A percentile compares a stretch with the other conserved stretches of the same genome.
Conservation (phyloP, 2,329 filamentous ascomycete genomes). For the Arthrobotrys sinensis region DNA sequence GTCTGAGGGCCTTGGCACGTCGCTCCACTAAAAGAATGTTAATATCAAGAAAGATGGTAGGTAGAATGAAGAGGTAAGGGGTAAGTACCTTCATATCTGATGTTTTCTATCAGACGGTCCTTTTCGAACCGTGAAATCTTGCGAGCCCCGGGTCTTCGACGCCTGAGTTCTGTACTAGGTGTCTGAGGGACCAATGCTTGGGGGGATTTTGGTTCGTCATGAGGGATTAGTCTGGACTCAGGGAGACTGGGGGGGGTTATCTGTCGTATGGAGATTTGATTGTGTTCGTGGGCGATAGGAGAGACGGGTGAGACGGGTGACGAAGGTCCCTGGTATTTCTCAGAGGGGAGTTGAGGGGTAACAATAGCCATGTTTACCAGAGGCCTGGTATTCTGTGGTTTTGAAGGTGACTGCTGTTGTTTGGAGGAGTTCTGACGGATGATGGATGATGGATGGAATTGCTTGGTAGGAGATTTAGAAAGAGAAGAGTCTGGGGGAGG, state of each 20-base stretch:
- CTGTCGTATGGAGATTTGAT: constrained; percentile 53
- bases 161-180: constrained; percentile 38
- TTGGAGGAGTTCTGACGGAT: constrained; percentile 41
- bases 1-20: constrained; percentile 47
- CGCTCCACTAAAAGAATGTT: constrained; percentile 33
- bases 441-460: constrained; percentile 27
- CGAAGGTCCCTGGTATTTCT: not conserved
- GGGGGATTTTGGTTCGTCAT: constrained; percentile 5
- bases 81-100: constrained; percentile 51
- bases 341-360: constrained; percentile 34
- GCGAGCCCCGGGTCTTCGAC: constrained; percentile 8
- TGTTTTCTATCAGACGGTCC: constrained; percentile 58
- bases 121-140: constrained; percentile 60
- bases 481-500: constrained; percentile 24
- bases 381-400: constrained; percentile 18
- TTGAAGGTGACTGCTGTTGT: constrained; percentile 16
- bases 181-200: constrained; percentile 37
- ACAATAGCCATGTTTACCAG: constrained; percentile 24
- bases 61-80: not conserved
- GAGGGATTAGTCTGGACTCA: constrained; percentile 31
- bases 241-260: constrained; percentile 41
- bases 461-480: constrained; percentile 37
- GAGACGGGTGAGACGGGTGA: constrained; percentile 53
- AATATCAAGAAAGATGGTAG: not conserved
- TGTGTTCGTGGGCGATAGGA: constrained; percentile 52